phyloP scores from a whole-genome alignment of 495 filamentous ascomycete species.

The Bacidia gigantensis region DNA sequence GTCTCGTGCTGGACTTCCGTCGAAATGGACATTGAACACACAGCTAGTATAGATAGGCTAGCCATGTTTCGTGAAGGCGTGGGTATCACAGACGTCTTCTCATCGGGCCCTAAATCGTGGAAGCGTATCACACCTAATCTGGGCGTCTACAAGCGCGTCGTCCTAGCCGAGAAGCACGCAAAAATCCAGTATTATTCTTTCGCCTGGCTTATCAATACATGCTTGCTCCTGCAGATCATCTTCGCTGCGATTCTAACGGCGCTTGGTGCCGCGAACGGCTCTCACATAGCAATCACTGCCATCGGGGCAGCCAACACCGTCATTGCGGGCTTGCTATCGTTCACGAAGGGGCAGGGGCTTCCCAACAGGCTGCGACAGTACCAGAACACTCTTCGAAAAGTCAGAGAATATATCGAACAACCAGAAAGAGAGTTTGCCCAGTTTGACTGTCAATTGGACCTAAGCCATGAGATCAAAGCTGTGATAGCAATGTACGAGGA shows the following conservation, averaged over 20 bases:
- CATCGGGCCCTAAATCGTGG: constrained; percentile 11
- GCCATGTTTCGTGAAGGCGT: constrained; percentile 33
- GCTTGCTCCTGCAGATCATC: constrained; percentile 44
- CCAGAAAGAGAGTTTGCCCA: constrained; percentile 32
- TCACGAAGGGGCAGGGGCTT: constrained; percentile 47
- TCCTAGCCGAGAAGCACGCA: constrained; percentile 36
- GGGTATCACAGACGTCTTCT: constrained; percentile 32
- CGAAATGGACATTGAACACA: constrained; percentile 6
- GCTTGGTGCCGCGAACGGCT: constrained; percentile 44
- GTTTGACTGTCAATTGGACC: constrained; percentile 5
- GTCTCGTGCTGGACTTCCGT: not conserved
- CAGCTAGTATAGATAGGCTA: constrained; percentile 21
- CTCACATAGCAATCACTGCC: constrained; percentile 40
- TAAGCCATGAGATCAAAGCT: constrained; percentile 5
- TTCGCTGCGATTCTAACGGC: constrained; percentile 49
- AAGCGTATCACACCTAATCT: constrained; percentile 37
- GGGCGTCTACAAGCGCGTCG: constrained; percentile 46
- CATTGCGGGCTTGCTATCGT: constrained; percentile 48
- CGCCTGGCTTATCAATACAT: constrained; percentile 39
- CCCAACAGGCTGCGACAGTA: constrained; percentile 43
- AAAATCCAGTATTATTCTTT: constrained; percentile 16
- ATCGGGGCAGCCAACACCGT: constrained; percentile 54
- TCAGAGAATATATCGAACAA: constrained; percentile 52
- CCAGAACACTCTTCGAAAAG: constrained; percentile 43
- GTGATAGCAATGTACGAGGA: constrained; percentile 13